These are phyloP conservation scores for Papiliotrema fonsecae DNA, from an alignment of 1,284 basidiomycete genomes.

Conservation along the genomic window DNA sequence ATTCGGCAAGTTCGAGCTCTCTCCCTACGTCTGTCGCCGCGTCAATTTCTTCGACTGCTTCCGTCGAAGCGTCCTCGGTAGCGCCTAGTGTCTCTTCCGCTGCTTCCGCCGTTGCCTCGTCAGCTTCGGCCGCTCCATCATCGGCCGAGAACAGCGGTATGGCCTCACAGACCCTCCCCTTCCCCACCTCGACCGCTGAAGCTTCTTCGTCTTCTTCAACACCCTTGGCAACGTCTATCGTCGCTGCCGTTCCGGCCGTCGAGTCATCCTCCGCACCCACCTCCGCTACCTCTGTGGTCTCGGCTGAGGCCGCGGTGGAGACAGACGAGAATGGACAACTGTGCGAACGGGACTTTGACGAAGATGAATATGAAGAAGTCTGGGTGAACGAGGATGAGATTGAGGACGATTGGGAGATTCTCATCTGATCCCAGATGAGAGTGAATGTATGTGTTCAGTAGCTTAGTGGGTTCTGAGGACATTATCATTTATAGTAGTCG, in stretches of 20 bases:
- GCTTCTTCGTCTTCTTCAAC: slow-evolving; percentile 6
- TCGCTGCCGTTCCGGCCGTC: not conserved
- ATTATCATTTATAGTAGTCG: no score
- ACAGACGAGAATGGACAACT: slow-evolving; percentile 1
- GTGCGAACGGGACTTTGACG: slow-evolving; percentile 15
- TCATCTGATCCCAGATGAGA: no score
- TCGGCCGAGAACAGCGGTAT: no score
- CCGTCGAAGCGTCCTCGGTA: not conserved
- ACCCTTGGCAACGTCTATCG: no score
- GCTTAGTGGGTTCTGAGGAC: no score
- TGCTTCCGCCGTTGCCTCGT: slow-evolving; percentile 2
- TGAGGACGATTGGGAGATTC: slow-evolving; percentile 18
- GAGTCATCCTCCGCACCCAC: slow-evolving; percentile 3
- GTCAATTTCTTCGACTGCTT: not conserved
- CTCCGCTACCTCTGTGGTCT: slow-evolving; percentile 3
- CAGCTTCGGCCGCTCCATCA: not conserved
- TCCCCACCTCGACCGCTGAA: slow-evolving; percentile 4
- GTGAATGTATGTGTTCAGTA: no score
- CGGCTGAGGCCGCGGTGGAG: not conserved
- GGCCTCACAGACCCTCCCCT: not conserved
- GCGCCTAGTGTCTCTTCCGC: not conserved
- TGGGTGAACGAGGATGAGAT: slow-evolving; percentile 33
- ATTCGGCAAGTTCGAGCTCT: slow-evolving; percentile 2
- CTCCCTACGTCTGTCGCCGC: not conserved
- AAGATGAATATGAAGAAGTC: slow-evolving; percentile 29